Evolutionary conservation across 2,329 filamentous ascomycete species (phyloP).

Genomic region (Magnaporthiopsis rhizophila): DNA sequence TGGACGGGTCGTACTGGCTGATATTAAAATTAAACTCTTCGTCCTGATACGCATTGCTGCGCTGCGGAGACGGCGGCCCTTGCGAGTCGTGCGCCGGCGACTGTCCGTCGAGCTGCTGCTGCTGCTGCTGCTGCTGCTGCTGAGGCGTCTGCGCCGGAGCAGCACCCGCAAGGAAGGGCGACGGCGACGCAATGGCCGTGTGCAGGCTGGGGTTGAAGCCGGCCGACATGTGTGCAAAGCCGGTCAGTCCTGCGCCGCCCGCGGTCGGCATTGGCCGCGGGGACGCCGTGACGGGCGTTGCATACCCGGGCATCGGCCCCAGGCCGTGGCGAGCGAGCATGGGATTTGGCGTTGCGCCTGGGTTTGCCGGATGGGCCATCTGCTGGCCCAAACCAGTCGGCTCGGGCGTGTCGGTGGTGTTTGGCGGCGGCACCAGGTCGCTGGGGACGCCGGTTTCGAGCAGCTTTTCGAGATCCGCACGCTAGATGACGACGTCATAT

Average conservation of each 20-base stretch:
- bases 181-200: too few relatives aligned
- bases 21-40: constrained; percentile 25
- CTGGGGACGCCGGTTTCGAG: constrained; percentile 35
- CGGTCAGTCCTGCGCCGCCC: too few relatives aligned
- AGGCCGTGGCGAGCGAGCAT: too few relatives aligned
- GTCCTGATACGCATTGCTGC: constrained; percentile 26
- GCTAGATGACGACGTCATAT: constrained; percentile 11
- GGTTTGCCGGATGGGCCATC: too few relatives aligned
- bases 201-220: too few relatives aligned
- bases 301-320: too few relatives aligned
- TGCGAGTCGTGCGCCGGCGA: constrained; percentile 8
- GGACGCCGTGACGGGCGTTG: too few relatives aligned
- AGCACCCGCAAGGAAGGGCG: too few relatives aligned
- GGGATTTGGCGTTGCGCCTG: too few relatives aligned
- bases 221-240: too few relatives aligned
- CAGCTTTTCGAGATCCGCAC: constrained; percentile 42
- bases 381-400: background rate
- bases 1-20: constrained; percentile 14
- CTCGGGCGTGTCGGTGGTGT: constrained; percentile 13
- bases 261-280: too few relatives aligned
- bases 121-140: constrained; percentile 2
- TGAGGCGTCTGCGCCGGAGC: background rate
- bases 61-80: constrained; percentile 18
- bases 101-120: background rate
- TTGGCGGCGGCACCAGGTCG: constrained; percentile 19